These are phyloP conservation scores for Alisma plantagoaquatica DNA, from an alignment of 106 monocot genomes.

Conservation along the genomic window DNA sequence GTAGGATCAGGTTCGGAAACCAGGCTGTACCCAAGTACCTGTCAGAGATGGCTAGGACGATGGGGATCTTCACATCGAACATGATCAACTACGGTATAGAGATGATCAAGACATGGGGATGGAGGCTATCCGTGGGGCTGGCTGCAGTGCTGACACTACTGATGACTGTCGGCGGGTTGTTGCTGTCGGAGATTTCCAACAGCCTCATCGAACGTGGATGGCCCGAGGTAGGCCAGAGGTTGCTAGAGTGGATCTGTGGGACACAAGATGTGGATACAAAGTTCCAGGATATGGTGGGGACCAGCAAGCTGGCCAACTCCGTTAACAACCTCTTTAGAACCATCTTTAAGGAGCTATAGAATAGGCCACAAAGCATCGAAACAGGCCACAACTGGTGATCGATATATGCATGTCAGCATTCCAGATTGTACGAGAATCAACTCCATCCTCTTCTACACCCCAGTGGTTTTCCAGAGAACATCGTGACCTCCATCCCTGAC, in stretches of 20 bases:
- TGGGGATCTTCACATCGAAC: slow-evolving; percentile 91
- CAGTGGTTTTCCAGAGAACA: slow-evolving; percentile 91
- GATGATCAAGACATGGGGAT: slow-evolving; percentile 76
- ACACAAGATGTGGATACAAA: slow-evolving; percentile 70
- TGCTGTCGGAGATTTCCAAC: slow-evolving; percentile 95
- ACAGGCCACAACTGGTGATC: slow-evolving; percentile 87
- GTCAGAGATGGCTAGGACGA: slow-evolving; percentile 96
- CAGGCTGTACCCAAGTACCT: slow-evolving; percentile 93
- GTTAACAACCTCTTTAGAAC: slow-evolving; percentile 73
- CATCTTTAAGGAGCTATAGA: too few relatives aligned
- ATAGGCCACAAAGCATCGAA: too few relatives aligned
- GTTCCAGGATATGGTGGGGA: slow-evolving; percentile 82
- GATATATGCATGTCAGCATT: slow-evolving; percentile 83
- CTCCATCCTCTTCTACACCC: slow-evolving; percentile 89
- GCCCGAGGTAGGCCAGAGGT: slow-evolving; percentile 25
- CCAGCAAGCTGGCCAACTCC: slow-evolving; percentile 79
- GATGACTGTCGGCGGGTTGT: slow-evolving; percentile 74
- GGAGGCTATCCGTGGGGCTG: slow-evolving; percentile 95
- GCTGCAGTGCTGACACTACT: slow-evolving; percentile 61
- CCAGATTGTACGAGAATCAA: slow-evolving; percentile 95
- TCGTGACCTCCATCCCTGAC: too few relatives aligned
- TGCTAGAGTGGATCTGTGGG: slow-evolving; percentile 72
- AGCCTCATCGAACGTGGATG: slow-evolving; percentile 69
- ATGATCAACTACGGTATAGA: slow-evolving; percentile 57
- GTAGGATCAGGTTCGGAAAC: slow-evolving; percentile 94